Percentiles rank a stretch among this genome's conserved stretches.
phyloP scores from a whole-genome alignment of 2,329 filamentous ascomycete species.

The Diaporthe citriasiana region DNA sequence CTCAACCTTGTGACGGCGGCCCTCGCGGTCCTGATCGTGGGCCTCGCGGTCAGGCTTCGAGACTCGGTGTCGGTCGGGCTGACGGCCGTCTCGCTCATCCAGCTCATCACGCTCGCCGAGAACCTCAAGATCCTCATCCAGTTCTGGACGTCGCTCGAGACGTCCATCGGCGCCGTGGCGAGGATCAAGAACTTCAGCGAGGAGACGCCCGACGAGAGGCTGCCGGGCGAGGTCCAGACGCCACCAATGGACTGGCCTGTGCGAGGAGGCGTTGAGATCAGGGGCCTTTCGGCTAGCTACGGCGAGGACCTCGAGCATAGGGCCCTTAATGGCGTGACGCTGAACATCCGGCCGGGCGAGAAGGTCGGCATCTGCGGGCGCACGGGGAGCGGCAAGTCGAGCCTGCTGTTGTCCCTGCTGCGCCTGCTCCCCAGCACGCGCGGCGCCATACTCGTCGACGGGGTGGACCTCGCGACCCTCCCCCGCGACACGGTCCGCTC shows the following conservation, averaged over 20 bases:
- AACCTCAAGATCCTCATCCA: slow-evolving; percentile 48
- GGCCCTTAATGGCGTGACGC: slow-evolving; percentile 47
- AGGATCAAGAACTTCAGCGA: slow-evolving; percentile 49
- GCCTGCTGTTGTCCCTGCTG: slow-evolving; percentile 56
- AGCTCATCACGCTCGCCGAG: slow-evolving; percentile 44
- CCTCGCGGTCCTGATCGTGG: slow-evolving; percentile 50
- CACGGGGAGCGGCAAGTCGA: slow-evolving; percentile 52
- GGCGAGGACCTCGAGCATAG: slow-evolving; percentile 42
- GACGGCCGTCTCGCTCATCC: slow-evolving; percentile 47
- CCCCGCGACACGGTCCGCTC: slow-evolving; percentile 48
- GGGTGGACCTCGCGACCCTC: slow-evolving; percentile 52
- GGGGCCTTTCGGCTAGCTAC: slow-evolving; percentile 49
- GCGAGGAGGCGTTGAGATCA: slow-evolving; percentile 51
- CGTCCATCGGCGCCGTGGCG: slow-evolving; percentile 52
- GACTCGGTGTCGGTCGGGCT: slow-evolving; percentile 52
- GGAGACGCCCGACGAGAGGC: slow-evolving; percentile 48
- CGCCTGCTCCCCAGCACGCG: slow-evolving; percentile 60
- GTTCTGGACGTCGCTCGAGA: slow-evolving; percentile 50
- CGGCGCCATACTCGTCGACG: slow-evolving; percentile 62
- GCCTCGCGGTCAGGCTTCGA: slow-evolving; percentile 49
- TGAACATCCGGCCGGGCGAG: slow-evolving; percentile 49
- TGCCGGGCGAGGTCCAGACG: slow-evolving; percentile 42
- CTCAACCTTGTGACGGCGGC: slow-evolving; percentile 51
- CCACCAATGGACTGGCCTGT: slow-evolving; percentile 52
- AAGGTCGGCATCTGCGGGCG: slow-evolving; percentile 55